phyloP scores from a whole-genome alignment of 768 basidiomycete species.

The Tylopilus sp. region DNA sequence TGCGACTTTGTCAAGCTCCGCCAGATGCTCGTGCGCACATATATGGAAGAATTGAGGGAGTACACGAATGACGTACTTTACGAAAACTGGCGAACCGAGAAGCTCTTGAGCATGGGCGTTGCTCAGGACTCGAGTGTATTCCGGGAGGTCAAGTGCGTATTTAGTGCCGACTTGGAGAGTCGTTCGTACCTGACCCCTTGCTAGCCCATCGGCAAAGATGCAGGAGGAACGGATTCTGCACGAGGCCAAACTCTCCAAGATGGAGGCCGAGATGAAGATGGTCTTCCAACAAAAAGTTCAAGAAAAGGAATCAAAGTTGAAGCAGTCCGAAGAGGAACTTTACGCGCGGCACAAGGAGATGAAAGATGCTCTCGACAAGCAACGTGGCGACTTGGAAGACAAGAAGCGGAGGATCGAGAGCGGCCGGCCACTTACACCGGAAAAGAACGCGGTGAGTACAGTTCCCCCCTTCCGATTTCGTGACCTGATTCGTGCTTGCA shows the following conservation, averaged over 20 bases:
- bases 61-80: slow-evolving; percentile 95
- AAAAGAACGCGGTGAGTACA: slow-evolving; percentile 76
- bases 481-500: slow-evolving; percentile 15
- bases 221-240: slow-evolving; percentile 96
- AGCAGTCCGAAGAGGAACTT: slow-evolving; percentile 98
- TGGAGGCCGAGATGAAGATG: slow-evolving; percentile 99
- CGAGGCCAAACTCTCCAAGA: slow-evolving; percentile 97
- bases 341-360: slow-evolving; percentile 99
- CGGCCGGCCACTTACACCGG: slow-evolving; percentile 92
- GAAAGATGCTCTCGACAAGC: slow-evolving; percentile 99
- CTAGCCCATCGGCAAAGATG: slow-evolving; percentile 90
- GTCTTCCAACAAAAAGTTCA: slow-evolving; percentile 99
- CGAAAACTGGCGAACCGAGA: slow-evolving; percentile 98
- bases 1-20: slow-evolving; percentile 99
- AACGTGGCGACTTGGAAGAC: slow-evolving; percentile 92
- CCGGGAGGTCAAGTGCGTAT: slow-evolving; percentile 95
- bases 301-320: slow-evolving; percentile 98
- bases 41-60: slow-evolving; percentile 99
- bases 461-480: not conserved
- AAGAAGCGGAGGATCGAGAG: slow-evolving; percentile 96
- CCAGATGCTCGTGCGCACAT: slow-evolving; percentile 98
- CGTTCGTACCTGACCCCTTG: slow-evolving; percentile 14
- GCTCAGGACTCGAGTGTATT: slow-evolving; percentile 96
- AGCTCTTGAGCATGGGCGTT: slow-evolving; percentile 95
- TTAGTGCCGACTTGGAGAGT: not conserved